Evolutionary conservation across 2,329 filamentous ascomycete species (phyloP).

Genomic region (Scytalidium lignicola): DNA sequence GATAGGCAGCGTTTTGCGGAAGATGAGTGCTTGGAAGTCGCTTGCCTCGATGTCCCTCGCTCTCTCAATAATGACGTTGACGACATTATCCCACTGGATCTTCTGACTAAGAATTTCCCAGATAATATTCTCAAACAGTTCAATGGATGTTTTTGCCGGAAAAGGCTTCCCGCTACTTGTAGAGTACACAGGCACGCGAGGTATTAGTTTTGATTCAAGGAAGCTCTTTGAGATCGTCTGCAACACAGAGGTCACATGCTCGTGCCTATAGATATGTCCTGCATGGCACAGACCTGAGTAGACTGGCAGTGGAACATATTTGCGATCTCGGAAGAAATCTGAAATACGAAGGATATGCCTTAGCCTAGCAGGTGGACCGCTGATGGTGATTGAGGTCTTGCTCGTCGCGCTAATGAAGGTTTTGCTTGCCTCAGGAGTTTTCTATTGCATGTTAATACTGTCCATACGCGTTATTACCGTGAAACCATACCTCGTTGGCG

Average conservation of each 20-base stretch:
- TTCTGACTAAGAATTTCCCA: constrained; percentile 25
- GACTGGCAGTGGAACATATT: constrained; percentile 30
- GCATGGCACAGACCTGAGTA: constrained; percentile 36
- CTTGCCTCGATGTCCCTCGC: constrained; percentile 9
- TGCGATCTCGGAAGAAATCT: constrained; percentile 27
- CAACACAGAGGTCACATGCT: constrained; percentile 26
- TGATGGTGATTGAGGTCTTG: constrained; percentile 9
- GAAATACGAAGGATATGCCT: constrained; percentile 24
- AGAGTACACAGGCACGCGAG: constrained; percentile 27
- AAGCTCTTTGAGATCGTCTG: constrained; percentile 6
- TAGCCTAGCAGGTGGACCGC: constrained; percentile 19
- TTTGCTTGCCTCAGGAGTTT: constrained; percentile 18
- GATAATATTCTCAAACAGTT: constrained; percentile 23
- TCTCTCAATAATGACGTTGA: constrained; percentile 17
- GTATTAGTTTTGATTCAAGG: constrained; percentile 8
- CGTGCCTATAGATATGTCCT: constrained; percentile 31
- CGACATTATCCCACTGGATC: constrained; percentile 27
- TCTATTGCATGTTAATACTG: constrained; percentile 5
- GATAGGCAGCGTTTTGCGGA: constrained; percentile 24
- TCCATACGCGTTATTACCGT: too few relatives aligned
- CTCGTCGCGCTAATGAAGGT: constrained; percentile 12
- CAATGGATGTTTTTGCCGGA: constrained; percentile 17
- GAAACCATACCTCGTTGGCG: constrained; percentile 11
- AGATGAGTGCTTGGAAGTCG: constrained; percentile 19
- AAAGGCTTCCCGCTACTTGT: constrained; percentile 26